Base-by-base conservation (phyloP, 2,329 filamentous ascomycete genomes). In the Monosporascus sp. region DNA sequence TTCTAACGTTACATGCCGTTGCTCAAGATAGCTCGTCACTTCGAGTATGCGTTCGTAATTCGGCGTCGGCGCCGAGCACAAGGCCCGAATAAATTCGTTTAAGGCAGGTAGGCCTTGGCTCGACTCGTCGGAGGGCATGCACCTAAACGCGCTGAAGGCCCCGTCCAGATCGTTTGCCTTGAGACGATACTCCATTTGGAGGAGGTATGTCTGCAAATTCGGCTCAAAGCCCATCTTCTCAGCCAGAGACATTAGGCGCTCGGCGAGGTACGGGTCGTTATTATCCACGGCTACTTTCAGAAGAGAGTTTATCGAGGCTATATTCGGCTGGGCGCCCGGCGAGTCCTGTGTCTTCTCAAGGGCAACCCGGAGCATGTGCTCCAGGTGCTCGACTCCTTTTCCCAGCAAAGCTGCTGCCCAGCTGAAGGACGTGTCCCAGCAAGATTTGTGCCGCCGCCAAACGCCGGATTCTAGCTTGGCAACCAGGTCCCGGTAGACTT, bases 101-200 rank as follows among this genome's bases (percentile, higher is more conserved):
- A 90, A 75, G 20, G 84, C 73, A 1, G 78, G 74, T 2, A 87
- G 69, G 60, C 88, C 86, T 49, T 83, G 78, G 24, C 84, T 69
- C 5, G 76, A 70, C 17, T 79, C 75, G 50, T 86, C 78, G 80
- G 2, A 92, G 72, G 38, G 79, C 76, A 56, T 80, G 78, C 68
- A 26, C n/a, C 17, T 19, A 27, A 87, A 93, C 5, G 87, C 80
- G 8, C 76, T 77, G 54, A 81, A 78, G 2, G 88, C 88, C 7
- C 86, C 88, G 37, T 84, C 79, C 17, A 94, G 70, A 67, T 97
- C 88, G 2, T 84, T 80, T 4, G 86, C 82, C 38, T 82, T 80
- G n/a, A 96, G 77, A 14, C 86, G 84, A 62, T 94, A 88, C 53
- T 87, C 80, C 61, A 97, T 81, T 64, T 91, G 84, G 49, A 95